phyloP scores from a whole-genome alignment of 2,329 filamentous ascomycete species.

The Rhynchosporium agropyri region DNA sequence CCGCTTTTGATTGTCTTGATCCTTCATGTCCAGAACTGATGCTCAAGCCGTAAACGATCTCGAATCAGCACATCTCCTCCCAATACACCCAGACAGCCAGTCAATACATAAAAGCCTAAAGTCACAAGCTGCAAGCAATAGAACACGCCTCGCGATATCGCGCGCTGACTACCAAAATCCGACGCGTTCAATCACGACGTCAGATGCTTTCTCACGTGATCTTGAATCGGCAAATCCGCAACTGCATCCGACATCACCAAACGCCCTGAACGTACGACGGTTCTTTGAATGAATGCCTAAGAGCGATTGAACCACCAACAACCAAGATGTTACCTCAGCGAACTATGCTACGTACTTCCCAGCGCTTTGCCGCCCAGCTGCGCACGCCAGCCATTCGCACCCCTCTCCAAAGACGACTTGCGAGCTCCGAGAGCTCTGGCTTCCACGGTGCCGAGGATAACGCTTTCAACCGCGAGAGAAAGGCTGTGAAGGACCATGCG shows the following conservation, averaged over 20 bases:
- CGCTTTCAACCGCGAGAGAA: conserved; percentile 89
- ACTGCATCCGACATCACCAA: conserved; percentile 6
- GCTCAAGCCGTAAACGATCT: neutral
- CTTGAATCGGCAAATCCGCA: conserved; percentile 1
- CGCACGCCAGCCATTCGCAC: conserved; percentile 57
- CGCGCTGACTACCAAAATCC: neutral
- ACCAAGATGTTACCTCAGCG: conserved; percentile 65
- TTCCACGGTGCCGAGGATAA: conserved; percentile 73
- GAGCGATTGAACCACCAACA: conserved; percentile 36
- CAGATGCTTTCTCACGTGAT: conserved; percentile 5
- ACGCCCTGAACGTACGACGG: conserved; percentile 20
- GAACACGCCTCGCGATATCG: too few species aligned
- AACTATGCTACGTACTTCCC: conserved; percentile 61
- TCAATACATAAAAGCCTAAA: too few species aligned
- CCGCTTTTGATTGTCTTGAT: conserved; percentile 51
- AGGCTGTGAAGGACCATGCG: conserved; percentile 89
- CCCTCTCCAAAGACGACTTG: conserved; percentile 69
- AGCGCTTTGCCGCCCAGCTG: conserved; percentile 64
- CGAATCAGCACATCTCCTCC: neutral
- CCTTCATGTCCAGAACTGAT: conserved; percentile 8
- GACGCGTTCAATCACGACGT: conserved; percentile 5
- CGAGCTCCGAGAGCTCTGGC: conserved; percentile 59
- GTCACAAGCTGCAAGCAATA: too few species aligned
- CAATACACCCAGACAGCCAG: too few species aligned
- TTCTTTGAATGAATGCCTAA: conserved; percentile 20